A percentile compares a stretch with the other conserved stretches of the same genome.
phyloP scores from a whole-genome alignment of 108 stramenopile species.

The Conticribra guillardii region DNA sequence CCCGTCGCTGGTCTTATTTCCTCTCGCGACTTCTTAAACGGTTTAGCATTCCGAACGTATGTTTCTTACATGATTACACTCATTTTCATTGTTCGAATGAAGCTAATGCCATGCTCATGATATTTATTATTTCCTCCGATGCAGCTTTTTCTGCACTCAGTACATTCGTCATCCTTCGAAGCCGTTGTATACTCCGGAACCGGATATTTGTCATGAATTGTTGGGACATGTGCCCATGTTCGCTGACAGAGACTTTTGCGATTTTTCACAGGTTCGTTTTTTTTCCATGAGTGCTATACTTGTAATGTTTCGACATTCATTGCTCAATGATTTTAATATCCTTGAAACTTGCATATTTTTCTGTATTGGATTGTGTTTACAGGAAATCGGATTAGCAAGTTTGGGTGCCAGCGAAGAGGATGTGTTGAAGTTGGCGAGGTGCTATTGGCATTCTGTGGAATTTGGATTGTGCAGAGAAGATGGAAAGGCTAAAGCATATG shows the following conservation, averaged over 20 bases:
- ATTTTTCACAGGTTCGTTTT: constrained; percentile 70
- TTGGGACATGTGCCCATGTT: constrained; percentile 95
- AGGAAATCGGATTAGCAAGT: constrained; percentile 96
- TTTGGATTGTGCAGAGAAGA: constrained; percentile 92
- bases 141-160: constrained; percentile 96
- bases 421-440: constrained; percentile 81
- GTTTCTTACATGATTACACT: too few species aligned
- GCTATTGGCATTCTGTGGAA: constrained; percentile 97
- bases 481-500: constrained; percentile 91
- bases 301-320: too few species aligned
- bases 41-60: constrained; percentile 93
- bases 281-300: background rate
- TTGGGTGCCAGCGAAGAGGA: constrained; percentile 96
- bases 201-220: constrained; percentile 95
- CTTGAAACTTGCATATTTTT: too few species aligned
- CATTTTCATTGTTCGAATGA: too few species aligned
- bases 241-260: constrained; percentile 96
- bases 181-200: constrained; percentile 94
- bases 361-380: too few species aligned
- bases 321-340: too few species aligned
- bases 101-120: too few species aligned
- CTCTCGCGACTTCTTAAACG: constrained; percentile 96
- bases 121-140: too few species aligned
- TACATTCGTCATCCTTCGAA: constrained; percentile 93
- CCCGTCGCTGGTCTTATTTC: constrained; percentile 96